These are phyloP conservation scores for Aspergillus neoniger DNA, from an alignment of 2,329 filamentous ascomycete genomes.

Conservation along the genomic window DNA sequence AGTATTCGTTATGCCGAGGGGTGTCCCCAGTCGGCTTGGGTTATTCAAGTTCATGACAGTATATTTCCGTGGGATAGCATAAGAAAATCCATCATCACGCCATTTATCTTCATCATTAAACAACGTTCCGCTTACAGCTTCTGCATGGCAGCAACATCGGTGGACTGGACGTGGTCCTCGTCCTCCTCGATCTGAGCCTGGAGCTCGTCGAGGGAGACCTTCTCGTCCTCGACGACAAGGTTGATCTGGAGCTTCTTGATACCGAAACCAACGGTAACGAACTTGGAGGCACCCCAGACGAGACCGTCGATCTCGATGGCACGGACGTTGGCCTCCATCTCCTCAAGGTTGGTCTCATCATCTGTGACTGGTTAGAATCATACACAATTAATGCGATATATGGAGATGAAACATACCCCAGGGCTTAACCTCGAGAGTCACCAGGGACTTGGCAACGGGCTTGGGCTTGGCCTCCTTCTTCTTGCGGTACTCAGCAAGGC, in stretches of 20 bases:
- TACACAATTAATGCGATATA: not conserved
- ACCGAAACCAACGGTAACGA: constrained; percentile 90
- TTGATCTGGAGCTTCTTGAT: constrained; percentile 99
- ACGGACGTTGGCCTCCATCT: constrained; percentile 78
- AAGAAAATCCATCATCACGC: constrained; percentile 39
- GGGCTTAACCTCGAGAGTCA: constrained; percentile 96
- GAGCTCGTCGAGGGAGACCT: constrained; percentile 83
- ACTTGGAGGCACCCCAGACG: constrained; percentile 89
- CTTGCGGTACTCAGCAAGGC: constrained; percentile 88
- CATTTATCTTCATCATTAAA: constrained; percentile 32
- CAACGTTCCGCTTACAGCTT: constrained; percentile 68
- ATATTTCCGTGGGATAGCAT: constrained; percentile 37
- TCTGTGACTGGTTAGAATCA: constrained; percentile 52
- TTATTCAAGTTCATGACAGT: constrained; percentile 38
- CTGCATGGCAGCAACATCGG: constrained; percentile 87
- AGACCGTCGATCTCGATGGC: constrained; percentile 89
- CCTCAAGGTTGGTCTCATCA: constrained; percentile 89
- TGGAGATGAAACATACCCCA: constrained; percentile 72
- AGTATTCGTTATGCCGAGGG: constrained; percentile 36
- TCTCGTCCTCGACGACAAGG: constrained; percentile 95
- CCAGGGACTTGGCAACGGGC: constrained; percentile 90
- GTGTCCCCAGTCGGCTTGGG: constrained; percentile 26
- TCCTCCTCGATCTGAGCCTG: constrained; percentile 81
- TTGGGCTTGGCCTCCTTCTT: constrained; percentile 96
- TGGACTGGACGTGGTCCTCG: constrained; percentile 96